Evolutionary conservation across 129 eudicot genomes (phyloP).

Genomic region (Centrapalus pauciflorus): DNA sequence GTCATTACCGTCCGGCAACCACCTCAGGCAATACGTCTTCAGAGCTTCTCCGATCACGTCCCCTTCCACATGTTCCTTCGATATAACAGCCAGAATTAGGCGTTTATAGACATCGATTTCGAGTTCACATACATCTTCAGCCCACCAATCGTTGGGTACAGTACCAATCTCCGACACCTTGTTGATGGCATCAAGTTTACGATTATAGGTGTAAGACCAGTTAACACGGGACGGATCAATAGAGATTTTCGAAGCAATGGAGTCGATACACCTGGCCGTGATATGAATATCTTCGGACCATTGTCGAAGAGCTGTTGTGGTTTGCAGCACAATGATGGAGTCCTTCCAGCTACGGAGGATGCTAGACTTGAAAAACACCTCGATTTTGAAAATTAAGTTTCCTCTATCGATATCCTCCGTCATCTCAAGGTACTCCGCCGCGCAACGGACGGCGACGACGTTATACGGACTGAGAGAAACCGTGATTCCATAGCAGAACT

Average conservation of each 20-base stretch:
- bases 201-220: constrained; percentile 83
- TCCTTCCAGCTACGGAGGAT: constrained; percentile 89
- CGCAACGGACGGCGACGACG: constrained; percentile 87
- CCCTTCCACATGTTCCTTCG: constrained; percentile 66
- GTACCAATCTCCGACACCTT: constrained; percentile 27
- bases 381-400: constrained; percentile 64
- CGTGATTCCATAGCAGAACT: constrained; percentile 81
- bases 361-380: constrained; percentile 77
- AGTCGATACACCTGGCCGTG: constrained; percentile 57
- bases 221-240: constrained; percentile 53
- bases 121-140: constrained; percentile 79
- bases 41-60: constrained; percentile 69
- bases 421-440: constrained; percentile 93
- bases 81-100: constrained; percentile 64
- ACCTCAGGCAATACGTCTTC: constrained; percentile 55
- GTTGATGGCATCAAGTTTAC: constrained; percentile 34
- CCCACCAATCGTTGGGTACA: constrained; percentile 98
- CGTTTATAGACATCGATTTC: constrained; percentile 73
- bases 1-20: constrained; percentile 80
- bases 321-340: constrained; percentile 72
- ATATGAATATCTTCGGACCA: constrained; percentile 71
- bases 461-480: constrained; percentile 76
- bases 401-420: constrained; percentile 73
- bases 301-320: constrained; percentile 48
- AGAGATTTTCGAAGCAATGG: constrained; percentile 68